Base-by-base conservation (phyloP, 495 filamentous ascomycete genomes). In the Hypoxylon subgilvum region DNA sequence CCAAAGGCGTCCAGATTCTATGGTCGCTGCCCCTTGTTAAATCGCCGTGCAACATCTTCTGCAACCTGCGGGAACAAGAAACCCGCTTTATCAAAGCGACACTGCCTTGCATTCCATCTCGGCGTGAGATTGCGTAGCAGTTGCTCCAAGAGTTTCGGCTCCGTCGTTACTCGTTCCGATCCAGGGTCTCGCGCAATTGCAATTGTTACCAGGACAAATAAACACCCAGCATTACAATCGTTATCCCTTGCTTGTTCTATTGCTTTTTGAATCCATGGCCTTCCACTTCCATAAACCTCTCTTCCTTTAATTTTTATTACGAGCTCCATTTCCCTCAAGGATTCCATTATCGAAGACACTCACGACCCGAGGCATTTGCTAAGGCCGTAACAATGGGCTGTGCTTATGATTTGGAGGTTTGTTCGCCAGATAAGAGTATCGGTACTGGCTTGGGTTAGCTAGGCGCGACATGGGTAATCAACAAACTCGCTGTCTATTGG, bases 311-410 rank as follows among this genome's bases (percentile, higher is more conserved):
- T 47, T 41, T 36, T 43, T 30, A 23, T 49, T 40, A 43, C 16
- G 1, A 9, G 14, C 41, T 48, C 35, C 30, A 21, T 22, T 43
- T 16, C 6, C 9, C n/a, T 13, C n/a, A 7, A 54, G 6, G 7
- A 18, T 22, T 53, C 12, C 28, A 53, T 53, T 41, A 34, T 57
- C 38, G 38, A 49, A 49, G 13, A 28, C 27, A 44, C 22, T 41
- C 35, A 22, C 40, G 12, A 51, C 27, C 31, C 40, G 27, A 31
- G 40, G 13, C 6, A 10, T 25, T 18, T 35, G 32, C 32, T 52
- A 61, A 45, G 52, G 42, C 62, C 56, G 56, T 60, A 56, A 38
- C 17, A 46, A 51, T 16, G 30, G 40, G 42, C 31, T 43, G 14
- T 46, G 30, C 25, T 35, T 13, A 21, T 39, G 6, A 17, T 13